Conservation (phyloP, 345 rosid genomes). For the Carallia brachiata region DNA sequence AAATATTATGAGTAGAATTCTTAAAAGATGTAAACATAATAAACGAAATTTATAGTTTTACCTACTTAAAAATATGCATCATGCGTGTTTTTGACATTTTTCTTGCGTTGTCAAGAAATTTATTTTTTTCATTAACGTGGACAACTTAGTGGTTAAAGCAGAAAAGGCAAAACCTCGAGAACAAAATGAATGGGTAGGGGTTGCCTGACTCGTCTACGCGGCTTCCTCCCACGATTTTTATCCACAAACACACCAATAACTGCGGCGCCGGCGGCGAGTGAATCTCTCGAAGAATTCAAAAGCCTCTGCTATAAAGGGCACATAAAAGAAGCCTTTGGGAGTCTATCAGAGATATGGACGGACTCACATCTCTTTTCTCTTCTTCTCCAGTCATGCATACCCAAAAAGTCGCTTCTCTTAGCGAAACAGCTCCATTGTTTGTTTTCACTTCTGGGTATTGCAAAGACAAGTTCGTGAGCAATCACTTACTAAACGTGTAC, state of each 20-base stretch:
- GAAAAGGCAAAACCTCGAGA: not conserved
- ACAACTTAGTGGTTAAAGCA: not conserved
- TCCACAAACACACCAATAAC: slow-evolving; percentile 22
- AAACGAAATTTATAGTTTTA: no score
- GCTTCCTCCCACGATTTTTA: slow-evolving; percentile 17
- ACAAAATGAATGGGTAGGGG: slow-evolving; percentile 22
- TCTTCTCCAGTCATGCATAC: slow-evolving; percentile 53
- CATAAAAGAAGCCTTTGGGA: slow-evolving; percentile 54
- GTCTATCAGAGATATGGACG: slow-evolving; percentile 48
- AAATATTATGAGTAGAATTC: no score
- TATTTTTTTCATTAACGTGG: no score
- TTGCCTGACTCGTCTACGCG: slow-evolving; percentile 5
- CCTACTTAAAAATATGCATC: no score
- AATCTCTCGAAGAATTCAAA: slow-evolving; percentile 29
- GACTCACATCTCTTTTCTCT: slow-evolving; percentile 55
- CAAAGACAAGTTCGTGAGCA: slow-evolving; percentile 54
- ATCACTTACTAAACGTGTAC: slow-evolving; percentile 75
- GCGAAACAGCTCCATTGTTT: slow-evolving; percentile 72
- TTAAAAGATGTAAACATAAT: no score
- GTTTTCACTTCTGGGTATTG: slow-evolving; percentile 65
- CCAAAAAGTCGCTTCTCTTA: slow-evolving; percentile 25
- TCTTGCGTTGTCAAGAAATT: no score
- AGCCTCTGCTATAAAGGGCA: slow-evolving; percentile 51
- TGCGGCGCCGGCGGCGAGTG: not conserved
- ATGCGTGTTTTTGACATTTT: no score